Percentiles rank a stretch among this genome's conserved stretches.
Conservation (phyloP, 192 early-diverging fungal genomes). For the Glomus cerebriforme region DNA sequence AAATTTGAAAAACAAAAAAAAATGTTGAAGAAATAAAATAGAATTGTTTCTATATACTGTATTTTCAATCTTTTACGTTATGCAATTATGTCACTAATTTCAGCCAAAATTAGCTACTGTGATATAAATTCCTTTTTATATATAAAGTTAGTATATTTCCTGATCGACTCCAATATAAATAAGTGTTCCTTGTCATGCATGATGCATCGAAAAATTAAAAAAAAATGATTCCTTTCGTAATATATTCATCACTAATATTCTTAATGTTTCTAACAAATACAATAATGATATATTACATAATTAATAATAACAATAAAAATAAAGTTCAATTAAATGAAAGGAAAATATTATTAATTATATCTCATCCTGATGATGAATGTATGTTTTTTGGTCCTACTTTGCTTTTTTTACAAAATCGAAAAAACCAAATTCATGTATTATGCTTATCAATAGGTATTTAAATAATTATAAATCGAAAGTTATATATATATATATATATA, state of each 20-base stretch:
- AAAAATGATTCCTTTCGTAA: neutral
- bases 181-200: too few species aligned
- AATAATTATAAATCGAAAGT: neutral
- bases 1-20: neutral
- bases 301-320: neutral
- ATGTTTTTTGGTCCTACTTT: slow-evolving; percentile 95
- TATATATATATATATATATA: neutral
- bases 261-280: neutral
- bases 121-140: too few species aligned
- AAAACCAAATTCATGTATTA: slow-evolving; percentile 68
- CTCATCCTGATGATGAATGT: slow-evolving; percentile 98
- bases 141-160: too few species aligned
- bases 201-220: neutral
- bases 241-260: too few species aligned
- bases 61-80: too few species aligned
- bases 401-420: slow-evolving; percentile 48
- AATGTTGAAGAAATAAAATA: too few species aligned
- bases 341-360: slow-evolving; percentile 69
- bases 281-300: neutral
- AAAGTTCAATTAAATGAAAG: slow-evolving; percentile 1
- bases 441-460: slow-evolving; percentile 81
- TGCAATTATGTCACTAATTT: too few species aligned
- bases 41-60: too few species aligned
- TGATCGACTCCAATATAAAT: too few species aligned
- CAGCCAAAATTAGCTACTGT: too few species aligned